Evolutionary conservation across 768 basidiomycete species (phyloP).

Genomic region (Chiua virens): DNA sequence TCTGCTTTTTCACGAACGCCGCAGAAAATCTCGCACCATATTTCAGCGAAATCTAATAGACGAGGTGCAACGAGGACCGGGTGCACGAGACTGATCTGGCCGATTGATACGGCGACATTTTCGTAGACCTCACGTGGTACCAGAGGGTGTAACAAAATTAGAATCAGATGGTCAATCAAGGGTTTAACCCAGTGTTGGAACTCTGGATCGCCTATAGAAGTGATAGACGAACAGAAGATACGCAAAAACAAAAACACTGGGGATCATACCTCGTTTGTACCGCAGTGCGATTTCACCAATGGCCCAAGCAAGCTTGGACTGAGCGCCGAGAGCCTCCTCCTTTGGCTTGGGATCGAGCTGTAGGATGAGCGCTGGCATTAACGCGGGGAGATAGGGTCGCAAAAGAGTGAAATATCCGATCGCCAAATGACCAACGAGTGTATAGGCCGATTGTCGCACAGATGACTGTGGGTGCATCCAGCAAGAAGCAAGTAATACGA

Average conservation of each 20-base stretch:
- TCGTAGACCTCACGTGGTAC: slow-evolving; percentile 93
- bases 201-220: slow-evolving; percentile 68
- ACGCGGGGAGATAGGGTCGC: slow-evolving; percentile 79
- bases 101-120: slow-evolving; percentile 99
- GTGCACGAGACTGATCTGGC: slow-evolving; percentile 91
- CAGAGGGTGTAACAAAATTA: slow-evolving; percentile 89
- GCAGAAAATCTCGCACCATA: slow-evolving; percentile 95
- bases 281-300: slow-evolving; percentile 96
- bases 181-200: slow-evolving; percentile 92
- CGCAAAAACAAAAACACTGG: background rate
- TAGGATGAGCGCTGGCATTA: slow-evolving; percentile 86
- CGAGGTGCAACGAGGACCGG: slow-evolving; percentile 87
- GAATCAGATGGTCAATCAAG: slow-evolving; percentile 84
- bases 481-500: slow-evolving; percentile 82
- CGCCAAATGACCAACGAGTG: slow-evolving; percentile 94
- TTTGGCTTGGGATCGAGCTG: slow-evolving; percentile 95
- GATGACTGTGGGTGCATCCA: slow-evolving; percentile 94
- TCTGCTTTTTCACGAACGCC: slow-evolving; percentile 99
- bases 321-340: slow-evolving; percentile 91
- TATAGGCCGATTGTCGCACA: slow-evolving; percentile 94
- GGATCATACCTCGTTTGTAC: slow-evolving; percentile 66
- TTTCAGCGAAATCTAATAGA: slow-evolving; percentile 85
- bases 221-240: slow-evolving; percentile 3
- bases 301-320: slow-evolving; percentile 99
- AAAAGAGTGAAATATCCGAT: slow-evolving; percentile 91